Evolutionary conservation across 768 basidiomycete species (phyloP).

Genomic region (Russula sp.): DNA sequence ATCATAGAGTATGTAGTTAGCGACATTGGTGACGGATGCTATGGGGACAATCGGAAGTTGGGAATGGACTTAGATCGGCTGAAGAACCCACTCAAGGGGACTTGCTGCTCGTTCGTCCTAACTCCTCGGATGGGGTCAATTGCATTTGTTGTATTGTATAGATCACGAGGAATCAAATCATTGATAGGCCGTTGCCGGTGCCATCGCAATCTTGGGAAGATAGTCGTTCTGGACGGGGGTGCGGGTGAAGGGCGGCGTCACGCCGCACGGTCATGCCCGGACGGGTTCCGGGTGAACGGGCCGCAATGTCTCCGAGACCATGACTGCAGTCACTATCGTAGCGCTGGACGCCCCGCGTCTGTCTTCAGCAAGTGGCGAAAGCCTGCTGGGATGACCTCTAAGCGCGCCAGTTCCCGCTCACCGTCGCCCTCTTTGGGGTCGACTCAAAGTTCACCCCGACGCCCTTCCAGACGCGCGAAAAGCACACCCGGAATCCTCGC

Average conservation of each 20-base stretch:
- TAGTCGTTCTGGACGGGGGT: too few relatives aligned
- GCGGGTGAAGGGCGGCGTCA: too few relatives aligned
- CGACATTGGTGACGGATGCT: background rate
- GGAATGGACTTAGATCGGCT: background rate
- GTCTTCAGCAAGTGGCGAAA: background rate
- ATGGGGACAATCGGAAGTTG: background rate
- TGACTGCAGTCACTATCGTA: background rate
- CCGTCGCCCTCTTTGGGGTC: background rate
- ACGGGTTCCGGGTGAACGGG: background rate
- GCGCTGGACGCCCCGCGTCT: background rate
- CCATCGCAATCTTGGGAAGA: too few relatives aligned
- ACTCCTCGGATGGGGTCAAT: too few relatives aligned
- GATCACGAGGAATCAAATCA: too few relatives aligned
- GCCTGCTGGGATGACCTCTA: slow-evolving; percentile 4
- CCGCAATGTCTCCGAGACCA: background rate
- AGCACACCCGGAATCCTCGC: slow-evolving; percentile 13
- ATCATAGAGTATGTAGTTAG: background rate
- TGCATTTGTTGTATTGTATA: too few relatives aligned
- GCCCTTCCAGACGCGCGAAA: slow-evolving; percentile 1
- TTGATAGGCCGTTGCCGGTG: too few relatives aligned
- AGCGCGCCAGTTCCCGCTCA: slow-evolving; percentile 6
- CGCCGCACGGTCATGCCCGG: too few relatives aligned
- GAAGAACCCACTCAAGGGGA: background rate
- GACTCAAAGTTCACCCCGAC: background rate
- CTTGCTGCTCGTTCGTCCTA: background rate